phyloP scores from a whole-genome alignment of 345 rosid genomes.

The Arabis alpina region DNA sequence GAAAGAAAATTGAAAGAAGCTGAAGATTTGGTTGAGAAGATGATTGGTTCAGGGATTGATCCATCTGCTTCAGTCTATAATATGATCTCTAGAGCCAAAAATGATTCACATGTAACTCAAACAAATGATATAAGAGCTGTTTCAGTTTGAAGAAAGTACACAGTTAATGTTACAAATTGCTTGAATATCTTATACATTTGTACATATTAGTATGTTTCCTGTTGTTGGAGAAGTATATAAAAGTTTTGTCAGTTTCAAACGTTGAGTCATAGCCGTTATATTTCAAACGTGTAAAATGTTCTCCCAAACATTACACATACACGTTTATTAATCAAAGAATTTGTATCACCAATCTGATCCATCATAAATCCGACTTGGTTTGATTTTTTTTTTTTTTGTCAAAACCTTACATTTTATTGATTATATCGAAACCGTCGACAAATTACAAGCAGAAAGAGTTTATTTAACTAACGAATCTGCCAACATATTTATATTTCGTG shows the following conservation, averaged over 20 bases:
- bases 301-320: neutral
- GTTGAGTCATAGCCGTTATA: neutral
- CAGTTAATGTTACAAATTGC: neutral
- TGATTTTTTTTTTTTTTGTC: no score
- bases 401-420: no score
- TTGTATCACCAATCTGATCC: no score
- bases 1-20: slow-evolving; percentile 69
- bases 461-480: no score
- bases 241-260: neutral
- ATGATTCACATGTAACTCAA: slow-evolving; percentile 16
- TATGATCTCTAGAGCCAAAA: slow-evolving; percentile 51
- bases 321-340: no score
- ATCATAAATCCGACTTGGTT: no score
- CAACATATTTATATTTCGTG: no score
- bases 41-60: slow-evolving; percentile 54
- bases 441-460: no score
- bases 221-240: neutral
- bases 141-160: neutral
- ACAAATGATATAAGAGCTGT: slow-evolving; percentile 8
- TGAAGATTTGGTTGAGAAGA: slow-evolving; percentile 56
- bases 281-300: neutral
- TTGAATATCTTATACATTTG: neutral
- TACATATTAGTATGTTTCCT: no score
- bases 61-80: slow-evolving; percentile 54
- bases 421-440: no score